A percentile compares a stretch with the other conserved stretches of the same genome.
phyloP scores from a whole-genome alignment of 345 rosid species.

The Salix suchowensis region DNA sequence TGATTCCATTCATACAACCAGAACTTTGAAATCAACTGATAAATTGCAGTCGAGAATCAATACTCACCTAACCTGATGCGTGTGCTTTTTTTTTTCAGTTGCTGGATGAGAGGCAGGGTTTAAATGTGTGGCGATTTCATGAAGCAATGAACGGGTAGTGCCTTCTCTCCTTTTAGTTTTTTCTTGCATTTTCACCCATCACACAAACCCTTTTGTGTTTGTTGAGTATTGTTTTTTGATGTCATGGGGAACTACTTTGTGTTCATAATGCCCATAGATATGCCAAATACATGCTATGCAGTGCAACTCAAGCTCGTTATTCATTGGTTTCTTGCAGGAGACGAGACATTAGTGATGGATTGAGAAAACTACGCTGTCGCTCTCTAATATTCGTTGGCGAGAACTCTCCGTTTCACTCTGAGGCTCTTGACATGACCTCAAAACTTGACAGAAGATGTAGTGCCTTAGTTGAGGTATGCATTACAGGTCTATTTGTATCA shows the following conservation, averaged over 20 bases:
- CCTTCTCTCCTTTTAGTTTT: conserved; percentile 21
- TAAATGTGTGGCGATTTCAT: conserved; percentile 73
- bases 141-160: conserved; percentile 81
- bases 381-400: conserved; percentile 85
- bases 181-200: background rate
- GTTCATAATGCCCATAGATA: background rate
- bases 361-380: conserved; percentile 72
- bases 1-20: background rate
- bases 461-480: conserved; percentile 85
- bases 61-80: conserved; percentile 10
- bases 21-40: background rate
- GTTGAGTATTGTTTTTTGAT: background rate
- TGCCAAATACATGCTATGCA: background rate
- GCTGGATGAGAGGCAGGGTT: conserved; percentile 77
- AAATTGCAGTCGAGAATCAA: background rate
- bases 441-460: conserved; percentile 74
- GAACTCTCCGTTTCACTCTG: conserved; percentile 71
- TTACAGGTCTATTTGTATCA: background rate
- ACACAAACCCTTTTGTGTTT: background rate
- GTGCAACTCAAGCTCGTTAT: background rate
- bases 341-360: conserved; percentile 70
- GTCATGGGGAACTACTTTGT: background rate
- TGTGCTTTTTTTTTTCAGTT: conserved; percentile 42
- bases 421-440: conserved; percentile 81
- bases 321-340: conserved; percentile 20